A percentile compares a stretch with the other conserved stretches of the same genome.
Evolutionary conservation across 116 monocot species (phyloP).

Genomic region (Posidonia oceanica): DNA sequence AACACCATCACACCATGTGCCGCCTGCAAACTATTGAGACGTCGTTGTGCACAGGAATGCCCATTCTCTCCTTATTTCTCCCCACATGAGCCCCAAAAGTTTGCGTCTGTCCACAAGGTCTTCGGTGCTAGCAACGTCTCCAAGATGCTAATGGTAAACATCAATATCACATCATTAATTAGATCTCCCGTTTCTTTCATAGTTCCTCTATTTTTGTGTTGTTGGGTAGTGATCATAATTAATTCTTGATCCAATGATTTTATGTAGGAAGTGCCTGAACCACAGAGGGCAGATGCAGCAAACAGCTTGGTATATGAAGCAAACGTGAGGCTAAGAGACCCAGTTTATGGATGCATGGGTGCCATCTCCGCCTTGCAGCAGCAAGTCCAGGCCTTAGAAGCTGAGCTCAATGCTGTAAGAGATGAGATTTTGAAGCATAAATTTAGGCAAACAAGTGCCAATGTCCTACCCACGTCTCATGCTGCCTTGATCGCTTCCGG

Average conservation of each 20-base stretch:
- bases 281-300: conserved; percentile 73
- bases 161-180: neutral
- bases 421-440: conserved; percentile 68
- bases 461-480: conserved; percentile 22
- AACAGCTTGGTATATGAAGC: conserved; percentile 92
- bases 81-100: conserved; percentile 89
- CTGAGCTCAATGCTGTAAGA: conserved; percentile 55
- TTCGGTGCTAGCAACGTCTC: conserved; percentile 99
- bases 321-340: conserved; percentile 76
- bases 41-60: conserved; percentile 94
- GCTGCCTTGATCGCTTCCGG: conserved; percentile 19
- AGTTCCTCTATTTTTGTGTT: neutral
- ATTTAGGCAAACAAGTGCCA: conserved; percentile 19
- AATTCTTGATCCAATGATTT: no score
- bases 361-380: conserved; percentile 72
- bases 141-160: conserved; percentile 84
- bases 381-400: conserved; percentile 73
- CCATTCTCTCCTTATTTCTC: conserved; percentile 99
- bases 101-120: conserved; percentile 85
- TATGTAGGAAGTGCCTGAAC: conserved; percentile 90
- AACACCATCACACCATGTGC: conserved; percentile 88
- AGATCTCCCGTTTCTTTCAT: neutral
- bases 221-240: no score
- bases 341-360: conserved; percentile 93
- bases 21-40: conserved; percentile 88